Evolutionary conservation across 768 basidiomycete genomes (phyloP).

Genomic region (Naganishia randhawae): DNA sequence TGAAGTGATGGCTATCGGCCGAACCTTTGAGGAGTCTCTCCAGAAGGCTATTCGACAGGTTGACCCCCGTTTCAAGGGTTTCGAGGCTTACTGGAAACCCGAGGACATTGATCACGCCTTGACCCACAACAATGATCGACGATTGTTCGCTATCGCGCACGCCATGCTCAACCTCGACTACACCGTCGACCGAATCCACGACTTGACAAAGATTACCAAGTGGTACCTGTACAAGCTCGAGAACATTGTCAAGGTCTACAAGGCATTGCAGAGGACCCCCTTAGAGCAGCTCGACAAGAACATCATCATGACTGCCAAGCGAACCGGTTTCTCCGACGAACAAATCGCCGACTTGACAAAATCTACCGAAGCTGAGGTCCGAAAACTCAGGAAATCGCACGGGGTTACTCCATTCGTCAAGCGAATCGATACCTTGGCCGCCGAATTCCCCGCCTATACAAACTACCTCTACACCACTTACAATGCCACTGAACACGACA

Average conservation of each 20-base stretch:
- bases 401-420: constrained; percentile 96
- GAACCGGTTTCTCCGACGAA: constrained; percentile 88
- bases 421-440: constrained; percentile 97
- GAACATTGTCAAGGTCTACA: constrained; percentile 89
- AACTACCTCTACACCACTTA: constrained; percentile 99
- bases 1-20: constrained; percentile 99
- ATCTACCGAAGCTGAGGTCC: constrained; percentile 71
- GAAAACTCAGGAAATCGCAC: constrained; percentile 77
- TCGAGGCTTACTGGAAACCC: constrained; percentile 86
- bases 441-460: constrained; percentile 96
- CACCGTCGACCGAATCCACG: constrained; percentile 81
- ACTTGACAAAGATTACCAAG: constrained; percentile 97
- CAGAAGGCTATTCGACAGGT: constrained; percentile 98
- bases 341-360: constrained; percentile 82
- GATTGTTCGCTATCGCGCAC: constrained; percentile 93
- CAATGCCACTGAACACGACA: constrained; percentile 92
- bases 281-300: constrained; percentile 68
- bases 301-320: constrained; percentile 81
- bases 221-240: constrained; percentile 99
- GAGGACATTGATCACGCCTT: constrained; percentile 79
- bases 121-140: constrained; percentile 83
- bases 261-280: constrained; percentile 65
- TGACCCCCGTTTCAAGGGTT: constrained; percentile 93
- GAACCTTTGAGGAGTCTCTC: constrained; percentile 96
- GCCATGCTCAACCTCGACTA: constrained; percentile 94